Evolutionary conservation across 2,329 filamentous ascomycete species (phyloP), one percentile per base, ranked within the genome.

Genomic region (Aureobasidium sp.): DNA sequence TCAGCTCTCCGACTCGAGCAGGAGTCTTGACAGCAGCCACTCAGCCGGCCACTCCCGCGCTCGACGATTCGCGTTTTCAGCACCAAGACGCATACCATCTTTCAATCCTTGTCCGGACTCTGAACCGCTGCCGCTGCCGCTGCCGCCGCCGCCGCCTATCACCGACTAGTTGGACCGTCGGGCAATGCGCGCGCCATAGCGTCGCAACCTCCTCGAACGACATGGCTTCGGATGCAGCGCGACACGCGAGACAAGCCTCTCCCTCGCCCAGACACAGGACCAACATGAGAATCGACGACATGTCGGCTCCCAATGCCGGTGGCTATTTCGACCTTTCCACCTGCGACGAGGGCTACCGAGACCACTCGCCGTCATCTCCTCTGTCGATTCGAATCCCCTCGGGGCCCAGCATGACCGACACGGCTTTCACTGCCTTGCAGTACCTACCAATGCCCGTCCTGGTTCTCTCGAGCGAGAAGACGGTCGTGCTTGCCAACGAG

Each of bases 361-460:
- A 61, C 46, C 53, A 57, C 25, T 64, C 63, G 29, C 61, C 63
- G 1, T 38, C 54, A 2, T 61, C 61, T 17, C 59, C 70, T 8
- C 61, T 73, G 40, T 68, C 67, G 17, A 73, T 73, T 33, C 63
- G 64, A 21, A 69, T 73, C 6, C 71, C 71, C 17, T 70, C 70
- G 15, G 53, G 59, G 4, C 69, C 68, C 49, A 60, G 62, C 21
- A 67, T 68, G 40, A 63, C 69, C n/a, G 69, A 70, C 46, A 70
- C 73, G 54, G 84, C 86, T 23, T 84, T 89, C 62, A 81, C 84
- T 0, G 84, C 87, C 5, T 75, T 92, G 73, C 86, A 89, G 67
- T 90, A 88, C 68, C 77, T 92, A 5, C 89, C 88, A 0, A 83
- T 89, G 49, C 88, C 88, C 0, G 71, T 89, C 4, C 71, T 91